Base-by-base conservation (phyloP, 495 filamentous ascomycete genomes). In the Durotheca rogersii region DNA sequence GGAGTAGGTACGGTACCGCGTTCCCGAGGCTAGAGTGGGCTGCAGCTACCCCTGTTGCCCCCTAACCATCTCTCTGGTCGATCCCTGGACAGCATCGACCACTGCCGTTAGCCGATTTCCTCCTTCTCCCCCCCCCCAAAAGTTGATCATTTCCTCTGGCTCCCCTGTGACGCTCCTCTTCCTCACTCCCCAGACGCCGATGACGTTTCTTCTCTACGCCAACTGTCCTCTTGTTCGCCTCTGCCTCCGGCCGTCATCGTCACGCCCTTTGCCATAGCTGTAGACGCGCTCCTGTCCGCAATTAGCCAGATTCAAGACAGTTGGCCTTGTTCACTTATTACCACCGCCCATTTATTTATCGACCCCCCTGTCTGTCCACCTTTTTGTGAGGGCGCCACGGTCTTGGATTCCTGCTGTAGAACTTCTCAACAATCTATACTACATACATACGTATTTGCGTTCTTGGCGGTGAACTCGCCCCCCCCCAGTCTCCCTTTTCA, bases 21-120 rank as follows among this genome's bases (percentile, higher is more conserved):
- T 10, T 39, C 36, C 36, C 18, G 25, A 40, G n/a, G 51, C 18
- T 19, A 25, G 33, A 36, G 31, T 45, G 55, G 56, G 56, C 56
- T 59, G 56, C 56, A 53, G 56, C 56, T 59, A 53, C 50, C 56
- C 56, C 56, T 58, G 54, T 41, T 14, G n/a, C 18, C 49, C 48
- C 47, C 48, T n/a, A n/a, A 38, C 12, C 9, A 19, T 12, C 21
- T 29, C 41, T 30, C 41, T 53, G 49, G 56, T 53, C 50, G 56
- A 50, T 59, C 56, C 44, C 45, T 59, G n/a, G n/a, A n/a, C n/a
- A n/a, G n/a, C n/a, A n/a, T n/a, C n/a, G 49, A 47, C 40, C 44
- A 23, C 17, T 42, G 37, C 39, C 19, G 38, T 18, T 33, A 37
- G 15, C 42, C 42, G 33, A 44, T 38, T 35, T 12, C 16, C 18